Conservation (phyloP, 2,329 filamentous ascomycete genomes). For the Fusarium phyllophilum region DNA sequence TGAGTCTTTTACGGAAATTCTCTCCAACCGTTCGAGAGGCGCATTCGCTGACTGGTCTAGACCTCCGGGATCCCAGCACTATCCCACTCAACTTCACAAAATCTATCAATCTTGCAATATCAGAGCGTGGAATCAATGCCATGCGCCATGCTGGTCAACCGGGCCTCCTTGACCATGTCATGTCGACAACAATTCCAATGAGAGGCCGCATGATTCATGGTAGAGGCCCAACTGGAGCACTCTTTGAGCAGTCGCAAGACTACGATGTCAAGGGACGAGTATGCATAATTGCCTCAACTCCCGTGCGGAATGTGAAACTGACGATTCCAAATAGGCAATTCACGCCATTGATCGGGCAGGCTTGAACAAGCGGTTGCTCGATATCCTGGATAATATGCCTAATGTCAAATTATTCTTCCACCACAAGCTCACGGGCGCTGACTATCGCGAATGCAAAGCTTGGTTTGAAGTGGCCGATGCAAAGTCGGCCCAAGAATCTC, state of each 20-base stretch:
- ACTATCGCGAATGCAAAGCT: conserved; percentile 80
- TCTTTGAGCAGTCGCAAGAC: conserved; percentile 85
- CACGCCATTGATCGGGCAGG: conserved; percentile 85
- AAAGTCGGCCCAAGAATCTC: conserved; percentile 50
- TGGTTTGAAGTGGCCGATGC: conserved; percentile 79
- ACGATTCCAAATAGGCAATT: conserved; percentile 69
- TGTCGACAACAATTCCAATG: conserved; percentile 89
- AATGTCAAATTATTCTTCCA: conserved; percentile 95
- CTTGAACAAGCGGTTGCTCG: conserved; percentile 84
- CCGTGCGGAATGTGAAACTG: background rate
- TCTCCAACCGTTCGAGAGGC: background rate
- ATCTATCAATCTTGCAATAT: conserved; percentile 97
- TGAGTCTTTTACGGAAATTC: conserved; percentile 3
- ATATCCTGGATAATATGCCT: conserved; percentile 82
- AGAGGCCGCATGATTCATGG: conserved; percentile 96
- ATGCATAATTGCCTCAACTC: conserved; percentile 48
- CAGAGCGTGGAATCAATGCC: conserved; percentile 91
- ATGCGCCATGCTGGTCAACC: conserved; percentile 76
- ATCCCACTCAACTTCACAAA: conserved; percentile 94
- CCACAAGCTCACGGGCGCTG: conserved; percentile 90
- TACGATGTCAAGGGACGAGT: conserved; percentile 92
- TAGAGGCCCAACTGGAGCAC: conserved; percentile 66
- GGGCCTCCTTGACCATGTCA: conserved; percentile 76
- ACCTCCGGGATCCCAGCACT: conserved; percentile 85
- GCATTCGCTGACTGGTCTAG: conserved; percentile 58